phyloP scores from a whole-genome alignment of 1,284 basidiomycete species.

The Puccinia coronata region DNA sequence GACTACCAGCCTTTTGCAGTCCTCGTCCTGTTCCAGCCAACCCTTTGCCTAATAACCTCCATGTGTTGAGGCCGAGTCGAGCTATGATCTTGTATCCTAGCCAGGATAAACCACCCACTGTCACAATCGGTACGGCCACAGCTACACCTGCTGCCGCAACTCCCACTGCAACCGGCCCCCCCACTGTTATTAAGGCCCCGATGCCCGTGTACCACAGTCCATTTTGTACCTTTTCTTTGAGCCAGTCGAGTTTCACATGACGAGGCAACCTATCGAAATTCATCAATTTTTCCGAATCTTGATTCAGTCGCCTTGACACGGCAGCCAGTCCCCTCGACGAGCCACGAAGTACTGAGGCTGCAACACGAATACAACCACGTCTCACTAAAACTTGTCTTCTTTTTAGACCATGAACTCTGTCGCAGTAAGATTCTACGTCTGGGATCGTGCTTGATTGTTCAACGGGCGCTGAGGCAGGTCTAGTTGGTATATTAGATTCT shows the following conservation, averaged over 20 bases:
- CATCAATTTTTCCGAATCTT: too few relatives aligned
- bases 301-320: background rate
- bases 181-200: background rate
- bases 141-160: background rate
- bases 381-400: background rate
- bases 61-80: background rate
- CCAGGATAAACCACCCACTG: background rate
- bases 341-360: background rate
- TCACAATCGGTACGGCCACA: background rate
- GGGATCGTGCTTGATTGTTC: background rate
- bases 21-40: conserved; percentile 9
- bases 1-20: conserved; percentile 6
- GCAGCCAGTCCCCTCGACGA: background rate
- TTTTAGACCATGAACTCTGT: background rate
- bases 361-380: background rate
- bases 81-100: background rate
- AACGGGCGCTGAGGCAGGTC: background rate
- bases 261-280: background rate
- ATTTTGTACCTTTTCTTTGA: background rate
- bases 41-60: background rate
- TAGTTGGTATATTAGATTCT: background rate
- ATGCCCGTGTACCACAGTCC: background rate
- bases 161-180: background rate
- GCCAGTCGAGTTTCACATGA: background rate
- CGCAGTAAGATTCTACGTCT: background rate